phyloP scores from a whole-genome alignment of 257 asterid species.

The Solanum arcanum region DNA sequence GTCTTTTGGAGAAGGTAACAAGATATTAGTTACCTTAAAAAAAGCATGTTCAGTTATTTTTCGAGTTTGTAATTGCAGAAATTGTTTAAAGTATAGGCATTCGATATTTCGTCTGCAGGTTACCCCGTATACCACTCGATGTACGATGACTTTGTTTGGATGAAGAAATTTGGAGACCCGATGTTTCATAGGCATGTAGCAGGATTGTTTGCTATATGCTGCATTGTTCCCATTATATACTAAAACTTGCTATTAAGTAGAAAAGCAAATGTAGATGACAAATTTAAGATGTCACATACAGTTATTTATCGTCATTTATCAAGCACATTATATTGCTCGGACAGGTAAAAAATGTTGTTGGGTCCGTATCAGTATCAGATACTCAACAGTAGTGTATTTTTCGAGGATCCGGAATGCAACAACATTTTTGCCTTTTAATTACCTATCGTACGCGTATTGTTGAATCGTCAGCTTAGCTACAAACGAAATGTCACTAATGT shows the following conservation, averaged over 20 bases:
- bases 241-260: background rate
- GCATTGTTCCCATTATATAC: background rate
- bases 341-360: background rate
- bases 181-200: conserved; percentile 71
- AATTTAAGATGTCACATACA: background rate
- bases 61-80: background rate
- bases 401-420: background rate
- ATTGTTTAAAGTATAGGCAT: background rate
- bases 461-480: background rate
- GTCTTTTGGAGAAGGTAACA: conserved; percentile 47
- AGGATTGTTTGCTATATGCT: conserved; percentile 28
- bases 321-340: background rate
- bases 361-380: background rate
- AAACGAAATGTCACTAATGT: background rate
- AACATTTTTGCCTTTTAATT: conserved; percentile 55
- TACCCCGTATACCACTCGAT: conserved; percentile 84
- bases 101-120: conserved; percentile 24
- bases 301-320: background rate
- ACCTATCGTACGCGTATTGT: conserved; percentile 37
- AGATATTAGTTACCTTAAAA: background rate
- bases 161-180: conserved; percentile 87
- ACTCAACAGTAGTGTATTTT: background rate
- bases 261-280: background rate
- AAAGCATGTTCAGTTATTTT: background rate
- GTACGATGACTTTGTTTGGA: conserved; percentile 80